A percentile compares a stretch with the other conserved stretches of the same genome.
Conservation (phyloP, 768 basidiomycete species). For the Termitomyces heimii region DNA sequence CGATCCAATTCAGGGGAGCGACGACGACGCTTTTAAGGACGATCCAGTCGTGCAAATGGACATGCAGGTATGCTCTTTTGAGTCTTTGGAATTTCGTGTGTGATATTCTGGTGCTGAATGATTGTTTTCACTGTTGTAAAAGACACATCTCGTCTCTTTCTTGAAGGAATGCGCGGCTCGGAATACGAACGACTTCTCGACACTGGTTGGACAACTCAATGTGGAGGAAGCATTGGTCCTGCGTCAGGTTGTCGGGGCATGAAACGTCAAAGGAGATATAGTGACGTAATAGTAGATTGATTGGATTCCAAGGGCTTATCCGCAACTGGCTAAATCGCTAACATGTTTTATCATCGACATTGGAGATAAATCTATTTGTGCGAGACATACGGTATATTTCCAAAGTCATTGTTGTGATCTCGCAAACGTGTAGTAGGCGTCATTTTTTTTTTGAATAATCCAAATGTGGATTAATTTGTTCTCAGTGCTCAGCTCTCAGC, state of each 20-base stretch:
- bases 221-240: slow-evolving; percentile 71
- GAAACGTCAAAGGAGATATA: neutral
- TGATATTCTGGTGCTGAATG: neutral
- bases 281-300: neutral
- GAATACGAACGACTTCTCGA: slow-evolving; percentile 58
- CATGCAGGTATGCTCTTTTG: slow-evolving; percentile 43
- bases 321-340: no score
- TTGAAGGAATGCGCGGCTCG: slow-evolving; percentile 60
- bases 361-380: no score
- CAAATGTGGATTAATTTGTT: no score
- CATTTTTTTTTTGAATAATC: no score
- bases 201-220: slow-evolving; percentile 57
- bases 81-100: neutral
- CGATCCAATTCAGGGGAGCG: slow-evolving; percentile 63
- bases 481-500: no score
- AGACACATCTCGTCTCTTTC: slow-evolving; percentile 70
- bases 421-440: no score
- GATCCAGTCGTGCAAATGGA: slow-evolving; percentile 89
- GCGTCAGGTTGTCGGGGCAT: slow-evolving; percentile 34
- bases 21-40: slow-evolving; percentile 83
- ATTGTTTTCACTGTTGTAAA: neutral
- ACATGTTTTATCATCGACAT: no score
- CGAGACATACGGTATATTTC: no score
- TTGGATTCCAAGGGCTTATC: neutral
- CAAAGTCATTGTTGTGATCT: no score